Conservation (phyloP, 2,329 filamentous ascomycete species). For the Grosmannia clavigera region DNA sequence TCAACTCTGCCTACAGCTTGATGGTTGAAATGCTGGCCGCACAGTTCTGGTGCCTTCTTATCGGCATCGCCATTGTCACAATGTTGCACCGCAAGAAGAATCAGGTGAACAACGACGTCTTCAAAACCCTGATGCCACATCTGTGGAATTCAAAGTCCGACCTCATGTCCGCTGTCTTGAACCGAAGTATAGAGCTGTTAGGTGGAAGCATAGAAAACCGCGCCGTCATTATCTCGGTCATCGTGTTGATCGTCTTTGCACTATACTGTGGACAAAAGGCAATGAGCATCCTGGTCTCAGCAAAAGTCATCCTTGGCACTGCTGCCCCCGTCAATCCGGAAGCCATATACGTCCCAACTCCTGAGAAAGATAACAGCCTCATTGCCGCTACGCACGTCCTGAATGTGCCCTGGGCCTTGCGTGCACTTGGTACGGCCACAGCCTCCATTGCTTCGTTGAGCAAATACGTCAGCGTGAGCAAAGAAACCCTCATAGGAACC, state of each 20-base stretch:
- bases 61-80: not conserved
- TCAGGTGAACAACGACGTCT: not conserved
- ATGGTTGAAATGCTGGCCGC: not conserved
- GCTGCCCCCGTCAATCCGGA: conserved; percentile 14
- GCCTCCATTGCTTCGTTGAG: not conserved
- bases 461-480: not conserved
- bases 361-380: too few relatives aligned
- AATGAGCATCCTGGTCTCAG: conserved; percentile 9
- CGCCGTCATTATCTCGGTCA: not conserved
- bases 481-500: conserved; percentile 3
- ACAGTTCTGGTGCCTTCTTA: not conserved
- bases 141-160: not conserved
- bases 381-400: not conserved
- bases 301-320: conserved; percentile 10
- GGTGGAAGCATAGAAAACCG: not conserved
- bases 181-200: not conserved
- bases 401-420: not conserved
- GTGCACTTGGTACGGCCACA: not conserved
- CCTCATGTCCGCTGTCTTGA: not conserved
- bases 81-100: not conserved
- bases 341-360: conserved; percentile 5
- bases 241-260: conserved; percentile 7
- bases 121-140: not conserved
- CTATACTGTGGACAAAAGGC: conserved; percentile 10
- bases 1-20: not conserved